Base-by-base conservation (phyloP, 345 rosid species). In the Gossypium turneri region DNA sequence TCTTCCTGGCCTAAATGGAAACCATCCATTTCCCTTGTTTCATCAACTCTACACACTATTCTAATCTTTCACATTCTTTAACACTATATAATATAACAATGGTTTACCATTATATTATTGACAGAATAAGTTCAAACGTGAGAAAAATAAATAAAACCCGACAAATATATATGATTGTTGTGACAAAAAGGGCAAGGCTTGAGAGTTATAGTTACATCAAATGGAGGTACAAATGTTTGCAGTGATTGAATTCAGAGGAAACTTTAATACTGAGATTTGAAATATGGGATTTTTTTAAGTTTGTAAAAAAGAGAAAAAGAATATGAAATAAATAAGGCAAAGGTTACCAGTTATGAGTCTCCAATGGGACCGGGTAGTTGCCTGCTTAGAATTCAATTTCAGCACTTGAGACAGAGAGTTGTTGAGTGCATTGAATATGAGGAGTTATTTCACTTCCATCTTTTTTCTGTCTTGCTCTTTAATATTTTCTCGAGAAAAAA, bases 341-440 rank as follows among this genome's bases (percentile, higher is more conserved):
- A 75, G 81, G 64, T 79, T 67, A 20, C 29, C 17, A 12, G 51
- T 47, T 47, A 2, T 9, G 13, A 47, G 43, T 79, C 25, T 70
- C 43, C 78, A 82, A 79, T 78, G 89, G 97, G 90, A 84, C 90
- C 94, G 75, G 76, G 73, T 70, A 66, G 55, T 51, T 52, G 12
- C 10, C 77, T 78, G 78, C 64, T 74, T 73, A 78, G 79, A 78
- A 94, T 88, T 92, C 59, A 90, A 86, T 85, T 66, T 22, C 60
- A 29, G 81, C 73, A 67, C 81, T 85, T 79, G 17, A 24, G 41
- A 34, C 41, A 34, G 41, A 34, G 79, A 76, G 92, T 92, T 62
- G 93, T 83, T 90, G 84, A 75, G 74, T 78, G 89, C 92, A 90
- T 89, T 94, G 79, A 92, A 79, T 90, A 80, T 7, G 22, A 67